These are phyloP conservation scores for Leccinum broughii DNA, from an alignment of 768 basidiomycete genomes.

Conservation along the genomic window DNA sequence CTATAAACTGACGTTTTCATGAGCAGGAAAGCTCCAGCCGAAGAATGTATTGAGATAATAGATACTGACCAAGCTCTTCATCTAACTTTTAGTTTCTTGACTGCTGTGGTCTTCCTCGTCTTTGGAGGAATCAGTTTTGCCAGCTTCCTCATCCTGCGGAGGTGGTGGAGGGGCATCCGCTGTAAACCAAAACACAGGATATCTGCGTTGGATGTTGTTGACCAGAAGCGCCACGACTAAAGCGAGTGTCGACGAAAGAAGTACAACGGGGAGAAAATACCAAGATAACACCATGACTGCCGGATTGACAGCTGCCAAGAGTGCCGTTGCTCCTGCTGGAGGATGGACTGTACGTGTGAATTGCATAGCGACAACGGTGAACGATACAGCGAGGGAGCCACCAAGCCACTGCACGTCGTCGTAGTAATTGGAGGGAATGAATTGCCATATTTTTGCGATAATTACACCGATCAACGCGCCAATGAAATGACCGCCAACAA, in stretches of 20 bases:
- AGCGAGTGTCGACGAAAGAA: constrained; percentile 45
- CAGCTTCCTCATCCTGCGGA: neutral
- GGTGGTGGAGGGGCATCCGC: constrained; percentile 1
- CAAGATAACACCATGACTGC: constrained; percentile 47
- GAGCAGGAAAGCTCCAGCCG: constrained; percentile 1
- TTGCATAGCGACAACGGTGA: constrained; percentile 50
- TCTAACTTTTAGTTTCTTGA: neutral
- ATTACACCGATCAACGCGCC: constrained; percentile 48
- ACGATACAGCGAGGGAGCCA: constrained; percentile 40
- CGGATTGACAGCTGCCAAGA: constrained; percentile 47
- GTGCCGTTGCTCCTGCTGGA: constrained; percentile 59
- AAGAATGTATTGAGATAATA: neutral
- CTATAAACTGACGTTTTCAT: neutral
- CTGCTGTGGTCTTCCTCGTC: neutral
- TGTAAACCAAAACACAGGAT: constrained; percentile 46
- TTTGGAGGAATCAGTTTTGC: neutral
- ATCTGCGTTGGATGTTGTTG: constrained; percentile 54
- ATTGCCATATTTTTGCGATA: constrained; percentile 51
- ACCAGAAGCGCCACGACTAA: constrained; percentile 40
- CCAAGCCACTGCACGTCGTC: constrained; percentile 45
- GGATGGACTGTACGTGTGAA: constrained; percentile 54
- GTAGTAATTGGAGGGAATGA: constrained; percentile 46
- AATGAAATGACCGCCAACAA: constrained; percentile 45
- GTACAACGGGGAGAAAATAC: constrained; percentile 54
- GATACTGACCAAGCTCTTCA: constrained; percentile 10